These are phyloP conservation scores for Fonsecaea monophora DNA, from an alignment of 2,329 filamentous ascomycete species.

Conservation along the genomic window DNA sequence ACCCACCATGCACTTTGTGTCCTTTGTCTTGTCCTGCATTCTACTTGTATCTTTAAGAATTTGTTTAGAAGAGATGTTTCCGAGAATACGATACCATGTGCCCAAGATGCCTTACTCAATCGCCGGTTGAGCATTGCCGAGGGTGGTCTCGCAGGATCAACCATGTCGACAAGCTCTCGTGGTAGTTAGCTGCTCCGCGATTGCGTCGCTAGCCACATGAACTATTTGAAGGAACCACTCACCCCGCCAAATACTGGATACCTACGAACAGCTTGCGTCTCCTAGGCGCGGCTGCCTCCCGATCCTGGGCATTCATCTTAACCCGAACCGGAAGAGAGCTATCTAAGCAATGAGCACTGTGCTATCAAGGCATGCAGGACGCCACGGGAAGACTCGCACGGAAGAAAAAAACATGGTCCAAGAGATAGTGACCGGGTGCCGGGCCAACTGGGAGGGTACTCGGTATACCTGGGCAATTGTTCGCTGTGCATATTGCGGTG, in stretches of 20 bases:
- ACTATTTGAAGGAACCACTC: constrained; percentile 19
- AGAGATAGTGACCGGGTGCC: not conserved
- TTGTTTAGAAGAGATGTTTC: not conserved
- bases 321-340: constrained; percentile 18
- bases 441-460: not conserved
- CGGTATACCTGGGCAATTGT: not conserved
- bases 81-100: not conserved
- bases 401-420: not conserved
- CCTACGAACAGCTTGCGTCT: not conserved
- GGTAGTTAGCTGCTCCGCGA: constrained; percentile 1
- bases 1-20: not conserved
- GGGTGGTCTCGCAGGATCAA: constrained; percentile 3
- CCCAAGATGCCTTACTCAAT: not conserved
- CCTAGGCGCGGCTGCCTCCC: constrained; percentile 14
- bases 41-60: not conserved
- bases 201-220: constrained; percentile 20
- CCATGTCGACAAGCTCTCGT: constrained; percentile 7
- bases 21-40: not conserved
- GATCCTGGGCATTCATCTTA: not conserved
- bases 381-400: not conserved
- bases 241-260: not conserved
- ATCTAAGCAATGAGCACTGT: constrained; percentile 10
- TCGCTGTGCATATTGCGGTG: not conserved
- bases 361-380: constrained; percentile 4
- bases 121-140: constrained; percentile 8